Conservation (phyloP, 331 rosid genomes). For the Erythrophleum ivorense region DNA sequence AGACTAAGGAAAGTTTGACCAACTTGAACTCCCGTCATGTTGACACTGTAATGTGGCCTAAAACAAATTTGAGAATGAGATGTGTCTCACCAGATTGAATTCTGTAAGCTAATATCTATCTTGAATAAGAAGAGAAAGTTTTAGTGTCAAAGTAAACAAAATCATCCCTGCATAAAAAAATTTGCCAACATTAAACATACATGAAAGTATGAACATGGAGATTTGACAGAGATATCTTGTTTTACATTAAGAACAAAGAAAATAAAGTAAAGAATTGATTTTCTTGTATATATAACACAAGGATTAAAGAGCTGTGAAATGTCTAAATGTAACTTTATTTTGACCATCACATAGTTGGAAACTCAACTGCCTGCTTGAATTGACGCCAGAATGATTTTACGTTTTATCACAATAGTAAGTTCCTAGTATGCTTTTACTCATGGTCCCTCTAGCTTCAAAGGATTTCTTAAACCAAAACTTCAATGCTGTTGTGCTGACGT, state of each 20-base stretch:
- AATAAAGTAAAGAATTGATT: too few species aligned
- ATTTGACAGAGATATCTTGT: constrained; percentile 23
- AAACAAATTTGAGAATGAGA: constrained; percentile 38
- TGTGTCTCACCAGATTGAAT: constrained; percentile 20
- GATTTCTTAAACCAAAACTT: not conserved
- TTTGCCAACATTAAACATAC: constrained; percentile 27
- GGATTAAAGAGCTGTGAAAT: not conserved
- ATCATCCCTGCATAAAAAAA: constrained; percentile 11
- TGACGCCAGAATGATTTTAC: constrained; percentile 9
- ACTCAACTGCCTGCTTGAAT: constrained; percentile 16
- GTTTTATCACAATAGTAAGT: constrained; percentile 2
- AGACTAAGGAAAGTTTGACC: constrained; percentile 67
- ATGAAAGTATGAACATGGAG: constrained; percentile 24
- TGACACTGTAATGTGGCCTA: constrained; percentile 93
- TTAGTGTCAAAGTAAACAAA: constrained; percentile 31
- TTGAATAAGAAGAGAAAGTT: constrained; percentile 5
- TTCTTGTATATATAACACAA: not conserved
- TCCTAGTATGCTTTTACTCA: not conserved
- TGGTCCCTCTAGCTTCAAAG: constrained; percentile 6
- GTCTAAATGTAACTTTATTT: not conserved
- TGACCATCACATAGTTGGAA: constrained; percentile 19
- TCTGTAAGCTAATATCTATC: constrained; percentile 34
- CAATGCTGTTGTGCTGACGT: not conserved
- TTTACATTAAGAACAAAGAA: constrained; percentile 9
- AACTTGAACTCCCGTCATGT: constrained; percentile 92